Percentiles rank a stretch among this genome's conserved stretches.
Evolutionary conservation across 768 basidiomycete genomes (phyloP).

Genomic region (Crucibulum laeve): DNA sequence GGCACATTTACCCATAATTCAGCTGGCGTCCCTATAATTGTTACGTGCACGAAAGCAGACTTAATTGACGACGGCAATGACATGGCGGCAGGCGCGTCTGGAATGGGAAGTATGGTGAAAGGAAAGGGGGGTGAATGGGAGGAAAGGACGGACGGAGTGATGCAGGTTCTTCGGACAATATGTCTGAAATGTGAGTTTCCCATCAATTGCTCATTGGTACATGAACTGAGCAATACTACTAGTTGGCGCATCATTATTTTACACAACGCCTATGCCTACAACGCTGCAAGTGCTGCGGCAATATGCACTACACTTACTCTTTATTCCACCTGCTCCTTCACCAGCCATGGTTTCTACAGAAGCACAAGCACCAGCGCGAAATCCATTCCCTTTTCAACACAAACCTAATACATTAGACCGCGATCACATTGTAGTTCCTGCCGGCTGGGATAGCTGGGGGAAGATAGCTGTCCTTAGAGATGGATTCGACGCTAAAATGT

Average conservation of each 20-base stretch:
- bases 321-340: constrained; percentile 71
- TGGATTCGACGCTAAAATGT: constrained; percentile 79
- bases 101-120: constrained; percentile 89
- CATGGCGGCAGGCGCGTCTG: constrained; percentile 67
- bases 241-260: constrained; percentile 94
- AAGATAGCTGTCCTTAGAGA: constrained; percentile 90
- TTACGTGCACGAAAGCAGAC: constrained; percentile 92
- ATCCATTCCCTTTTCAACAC: constrained; percentile 82
- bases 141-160: constrained; percentile 90
- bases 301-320: constrained; percentile 80
- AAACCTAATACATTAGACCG: constrained; percentile 92
- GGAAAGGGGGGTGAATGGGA: constrained; percentile 93
- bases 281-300: constrained; percentile 76
- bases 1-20: constrained; percentile 86
- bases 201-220: neutral
- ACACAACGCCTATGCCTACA: constrained; percentile 77
- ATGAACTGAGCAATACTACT: neutral
- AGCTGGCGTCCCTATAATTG: constrained; percentile 81
- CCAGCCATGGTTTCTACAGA: constrained; percentile 58
- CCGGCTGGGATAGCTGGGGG: constrained; percentile 98
- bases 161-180: constrained; percentile 91
- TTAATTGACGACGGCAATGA: constrained; percentile 82
- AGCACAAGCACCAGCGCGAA: constrained; percentile 61
- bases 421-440: constrained; percentile 86
- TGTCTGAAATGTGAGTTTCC: constrained; percentile 80